Conservation (phyloP, 148 eudicot species). For the Chenopodium berlandieri region DNA sequence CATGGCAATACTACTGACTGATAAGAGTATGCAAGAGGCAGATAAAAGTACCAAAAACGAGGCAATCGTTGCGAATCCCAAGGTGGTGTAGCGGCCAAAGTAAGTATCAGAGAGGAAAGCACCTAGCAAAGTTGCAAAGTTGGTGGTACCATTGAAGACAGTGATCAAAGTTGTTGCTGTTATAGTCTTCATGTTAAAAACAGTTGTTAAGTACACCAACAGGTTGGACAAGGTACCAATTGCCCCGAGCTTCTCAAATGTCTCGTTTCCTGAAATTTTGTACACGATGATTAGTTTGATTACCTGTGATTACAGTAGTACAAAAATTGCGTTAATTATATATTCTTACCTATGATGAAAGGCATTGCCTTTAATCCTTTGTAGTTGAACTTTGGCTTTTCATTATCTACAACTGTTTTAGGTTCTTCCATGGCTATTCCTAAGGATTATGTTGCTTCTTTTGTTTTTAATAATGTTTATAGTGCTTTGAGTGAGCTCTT, state of each 20-base stretch:
- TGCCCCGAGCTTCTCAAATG: constrained; percentile 90
- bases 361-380: constrained; percentile 70
- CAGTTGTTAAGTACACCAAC: constrained; percentile 62
- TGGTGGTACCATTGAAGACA: constrained; percentile 69
- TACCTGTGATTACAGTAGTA: too few species aligned
- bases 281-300: too few species aligned
- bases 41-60: constrained; percentile 50
- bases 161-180: constrained; percentile 59
- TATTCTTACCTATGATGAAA: constrained; percentile 49
- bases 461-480: not conserved
- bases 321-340: too few species aligned
- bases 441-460: not conserved
- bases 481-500: not conserved
- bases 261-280: constrained; percentile 62
- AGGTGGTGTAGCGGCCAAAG: constrained; percentile 73
- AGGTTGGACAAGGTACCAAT: constrained; percentile 61
- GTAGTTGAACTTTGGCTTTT: constrained; percentile 44
- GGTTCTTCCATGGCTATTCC: constrained; percentile 22
- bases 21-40: not conserved
- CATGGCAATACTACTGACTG: not conserved
- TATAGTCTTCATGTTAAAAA: constrained; percentile 64
- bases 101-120: constrained; percentile 68
- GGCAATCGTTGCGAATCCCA: constrained; percentile 61
- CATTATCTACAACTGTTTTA: constrained; percentile 30
- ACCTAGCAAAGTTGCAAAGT: constrained; percentile 71